Percentiles rank a stretch among this genome's conserved stretches.
These are phyloP conservation scores for Plasmopara muralis DNA, from an alignment of 352 stramenopile species.

Conservation along the genomic window DNA sequence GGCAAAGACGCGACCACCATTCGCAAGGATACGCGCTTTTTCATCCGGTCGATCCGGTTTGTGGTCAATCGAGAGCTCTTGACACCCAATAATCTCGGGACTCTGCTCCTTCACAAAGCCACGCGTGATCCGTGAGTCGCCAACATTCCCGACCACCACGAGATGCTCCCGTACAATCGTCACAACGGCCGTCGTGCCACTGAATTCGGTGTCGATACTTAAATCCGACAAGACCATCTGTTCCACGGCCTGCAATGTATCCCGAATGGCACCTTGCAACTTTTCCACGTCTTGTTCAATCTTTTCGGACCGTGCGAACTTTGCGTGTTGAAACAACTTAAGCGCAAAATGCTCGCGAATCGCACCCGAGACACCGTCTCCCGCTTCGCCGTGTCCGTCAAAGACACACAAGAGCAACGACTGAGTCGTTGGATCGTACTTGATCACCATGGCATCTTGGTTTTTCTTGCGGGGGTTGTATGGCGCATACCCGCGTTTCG, in stretches of 20 bases:
- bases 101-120: constrained; percentile 51
- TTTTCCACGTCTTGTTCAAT: constrained; percentile 49
- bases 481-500: constrained; percentile 80
- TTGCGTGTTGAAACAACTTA: constrained; percentile 89
- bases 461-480: constrained; percentile 98
- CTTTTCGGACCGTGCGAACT: constrained; percentile 53
- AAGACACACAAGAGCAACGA: constrained; percentile 94
- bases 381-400: constrained; percentile 95
- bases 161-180: constrained; percentile 65
- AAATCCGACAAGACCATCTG: constrained; percentile 84
- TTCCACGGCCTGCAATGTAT: constrained; percentile 58
- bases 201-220: constrained; percentile 92
- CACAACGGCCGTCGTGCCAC: constrained; percentile 78
- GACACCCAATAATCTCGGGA: constrained; percentile 28
- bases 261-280: constrained; percentile 50
- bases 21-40: constrained; percentile 92
- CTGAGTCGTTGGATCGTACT: constrained; percentile 86
- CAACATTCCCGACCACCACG: constrained; percentile 95
- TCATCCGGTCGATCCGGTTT: constrained; percentile 95
- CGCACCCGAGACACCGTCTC: constrained; percentile 86
- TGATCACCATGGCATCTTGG: constrained; percentile 95
- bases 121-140: constrained; percentile 92
- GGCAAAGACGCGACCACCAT: constrained; percentile 95
- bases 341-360: constrained; percentile 87
- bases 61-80: constrained; percentile 95